Percentiles rank a stretch among this genome's conserved stretches.
phyloP scores from a whole-genome alignment of 257 asterid genomes.

The Gardenia jasminoides region DNA sequence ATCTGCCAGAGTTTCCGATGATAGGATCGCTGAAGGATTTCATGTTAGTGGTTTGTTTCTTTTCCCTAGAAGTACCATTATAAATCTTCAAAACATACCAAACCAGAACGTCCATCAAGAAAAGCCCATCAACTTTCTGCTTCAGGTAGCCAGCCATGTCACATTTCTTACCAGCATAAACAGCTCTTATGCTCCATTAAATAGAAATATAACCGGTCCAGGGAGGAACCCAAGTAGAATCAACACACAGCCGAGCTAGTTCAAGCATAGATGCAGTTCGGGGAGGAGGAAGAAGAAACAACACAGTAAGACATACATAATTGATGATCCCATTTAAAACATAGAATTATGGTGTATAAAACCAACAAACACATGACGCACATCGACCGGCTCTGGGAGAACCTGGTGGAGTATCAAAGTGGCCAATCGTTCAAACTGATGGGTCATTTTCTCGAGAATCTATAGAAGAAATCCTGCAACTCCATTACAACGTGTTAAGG shows the following conservation, averaged over 20 bases:
- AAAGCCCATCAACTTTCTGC: neutral
- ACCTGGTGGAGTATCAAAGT: conserved; percentile 84
- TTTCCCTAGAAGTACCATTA: neutral
- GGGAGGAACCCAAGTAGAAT: conserved; percentile 96
- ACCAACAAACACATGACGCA: conserved; percentile 97
- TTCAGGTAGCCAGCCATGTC: neutral
- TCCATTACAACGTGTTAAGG: conserved; percentile 19
- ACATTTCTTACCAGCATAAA: conserved; percentile 80
- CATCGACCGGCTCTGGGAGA: conserved; percentile 99
- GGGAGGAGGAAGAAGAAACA: conserved; percentile 20
- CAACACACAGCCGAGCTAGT: conserved; percentile 77
- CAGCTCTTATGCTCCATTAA: conserved; percentile 98
- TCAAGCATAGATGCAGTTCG: conserved; percentile 85
- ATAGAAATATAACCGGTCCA: conserved; percentile 81
- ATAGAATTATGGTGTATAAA: conserved; percentile 10
- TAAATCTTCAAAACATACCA: neutral
- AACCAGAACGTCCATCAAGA: conserved; percentile 5
- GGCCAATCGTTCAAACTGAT: conserved; percentile 78
- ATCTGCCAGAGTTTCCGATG: neutral
- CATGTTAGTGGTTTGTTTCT: too few relatives aligned
- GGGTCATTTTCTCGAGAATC: conserved; percentile 71
- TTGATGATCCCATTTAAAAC: neutral
- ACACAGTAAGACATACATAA: conserved; percentile 21
- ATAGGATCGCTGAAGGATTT: neutral
- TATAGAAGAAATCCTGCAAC: conserved; percentile 73